Conservation (phyloP, 805 yeast genomes). For the Pichia nakasei region DNA sequence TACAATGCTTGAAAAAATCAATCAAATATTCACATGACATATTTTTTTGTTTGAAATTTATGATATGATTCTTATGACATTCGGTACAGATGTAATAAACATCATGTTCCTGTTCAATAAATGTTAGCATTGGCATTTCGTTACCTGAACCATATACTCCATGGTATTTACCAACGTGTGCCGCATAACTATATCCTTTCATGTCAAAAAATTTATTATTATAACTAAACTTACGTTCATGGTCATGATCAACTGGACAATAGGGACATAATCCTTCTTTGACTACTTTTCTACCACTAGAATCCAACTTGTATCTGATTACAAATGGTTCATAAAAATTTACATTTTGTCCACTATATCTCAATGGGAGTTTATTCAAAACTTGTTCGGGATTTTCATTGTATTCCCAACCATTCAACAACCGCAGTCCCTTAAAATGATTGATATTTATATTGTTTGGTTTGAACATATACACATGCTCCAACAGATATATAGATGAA, state of each 20-base stretch:
- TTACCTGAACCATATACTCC: slow-evolving; percentile 26
- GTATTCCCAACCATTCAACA: slow-evolving; percentile 6
- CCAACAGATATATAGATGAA: background rate
- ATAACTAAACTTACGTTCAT: background rate
- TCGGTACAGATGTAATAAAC: background rate
- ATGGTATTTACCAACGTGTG: slow-evolving; percentile 26
- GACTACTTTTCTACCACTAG: slow-evolving; percentile 12
- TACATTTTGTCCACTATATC: slow-evolving; percentile 3
- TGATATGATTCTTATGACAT: background rate
- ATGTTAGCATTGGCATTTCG: slow-evolving; percentile 11
- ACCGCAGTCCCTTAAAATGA: background rate
- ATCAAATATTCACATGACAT: background rate
- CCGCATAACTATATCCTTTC: slow-evolving; percentile 23
- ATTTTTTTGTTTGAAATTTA: too few relatives aligned
- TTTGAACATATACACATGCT: background rate
- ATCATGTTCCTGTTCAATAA: background rate
- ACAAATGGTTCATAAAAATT: slow-evolving; percentile 15
- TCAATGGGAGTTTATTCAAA: slow-evolving; percentile 3
- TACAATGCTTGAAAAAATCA: background rate
- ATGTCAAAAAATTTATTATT: slow-evolving; percentile 18
- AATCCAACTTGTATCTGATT: slow-evolving; percentile 12
- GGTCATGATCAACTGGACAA: slow-evolving; percentile 13
- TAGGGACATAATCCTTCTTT: slow-evolving; percentile 26
- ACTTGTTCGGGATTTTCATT: slow-evolving; percentile 1
- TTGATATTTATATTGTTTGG: slow-evolving; percentile 4